These are phyloP conservation scores for Baorangia bicolor DNA, from an alignment of 768 basidiomycete species.

Conservation along the genomic window DNA sequence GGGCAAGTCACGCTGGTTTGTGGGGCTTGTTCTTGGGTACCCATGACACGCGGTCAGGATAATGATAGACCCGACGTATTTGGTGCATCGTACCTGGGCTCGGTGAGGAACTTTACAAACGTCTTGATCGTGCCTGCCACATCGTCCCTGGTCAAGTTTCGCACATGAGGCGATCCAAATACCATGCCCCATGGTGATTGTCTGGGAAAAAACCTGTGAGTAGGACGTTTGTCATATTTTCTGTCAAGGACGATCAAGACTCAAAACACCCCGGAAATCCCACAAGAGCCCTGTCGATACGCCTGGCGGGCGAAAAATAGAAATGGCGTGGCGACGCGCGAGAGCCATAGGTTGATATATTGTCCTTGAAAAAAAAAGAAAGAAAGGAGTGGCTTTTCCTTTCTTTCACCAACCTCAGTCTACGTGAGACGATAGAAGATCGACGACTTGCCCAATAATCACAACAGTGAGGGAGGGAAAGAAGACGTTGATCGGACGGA, in stretches of 20 bases:
- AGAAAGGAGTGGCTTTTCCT: neutral
- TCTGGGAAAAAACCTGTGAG: neutral
- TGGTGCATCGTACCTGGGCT: conserved; percentile 10
- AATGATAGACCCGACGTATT: conserved; percentile 6
- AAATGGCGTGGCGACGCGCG: neutral
- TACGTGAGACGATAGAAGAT: conserved; percentile 5
- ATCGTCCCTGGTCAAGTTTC: conserved; percentile 1
- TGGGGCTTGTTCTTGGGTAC: neutral
- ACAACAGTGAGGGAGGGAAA: neutral
- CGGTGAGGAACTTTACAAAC: conserved; percentile 1
- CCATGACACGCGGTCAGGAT: conserved; percentile 1
- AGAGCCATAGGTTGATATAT: neutral
- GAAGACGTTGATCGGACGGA: conserved; percentile 4
- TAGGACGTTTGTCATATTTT: neutral
- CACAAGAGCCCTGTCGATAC: neutral
- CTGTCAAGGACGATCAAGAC: neutral
- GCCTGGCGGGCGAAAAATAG: neutral
- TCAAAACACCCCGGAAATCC: neutral
- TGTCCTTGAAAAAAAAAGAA: neutral
- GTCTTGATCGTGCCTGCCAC: conserved; percentile 15
- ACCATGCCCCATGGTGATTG: neutral
- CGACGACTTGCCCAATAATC: neutral
- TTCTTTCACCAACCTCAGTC: neutral
- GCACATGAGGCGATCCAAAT: neutral
- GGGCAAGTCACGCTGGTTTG: neutral